A percentile compares a stretch with the other conserved stretches of the same genome.
phyloP scores from a whole-genome alignment of 2,329 filamentous ascomycete species.

The Colletotrichum phormii region DNA sequence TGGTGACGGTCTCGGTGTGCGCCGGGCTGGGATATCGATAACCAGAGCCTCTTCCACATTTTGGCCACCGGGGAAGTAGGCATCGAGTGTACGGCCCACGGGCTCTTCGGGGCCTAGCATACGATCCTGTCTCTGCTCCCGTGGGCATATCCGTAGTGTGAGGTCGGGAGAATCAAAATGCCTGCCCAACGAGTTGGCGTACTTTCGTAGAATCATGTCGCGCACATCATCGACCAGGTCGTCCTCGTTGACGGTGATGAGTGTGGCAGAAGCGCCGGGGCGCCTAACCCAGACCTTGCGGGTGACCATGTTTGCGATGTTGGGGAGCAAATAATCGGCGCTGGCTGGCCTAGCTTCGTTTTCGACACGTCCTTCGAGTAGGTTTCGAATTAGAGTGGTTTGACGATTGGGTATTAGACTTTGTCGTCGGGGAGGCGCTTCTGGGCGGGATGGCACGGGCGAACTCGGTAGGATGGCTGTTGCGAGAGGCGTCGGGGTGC shows the following conservation, averaged over 20 bases:
- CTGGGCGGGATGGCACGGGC: slow-evolving; percentile 37
- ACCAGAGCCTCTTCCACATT: slow-evolving; percentile 88
- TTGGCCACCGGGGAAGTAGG: slow-evolving; percentile 88
- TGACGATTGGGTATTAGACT: slow-evolving; percentile 59
- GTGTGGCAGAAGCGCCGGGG: slow-evolving; percentile 84
- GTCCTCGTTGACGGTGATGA: slow-evolving; percentile 86
- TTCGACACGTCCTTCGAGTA: slow-evolving; percentile 58
- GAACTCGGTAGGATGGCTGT: slow-evolving; percentile 31
- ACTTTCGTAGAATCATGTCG: slow-evolving; percentile 92
- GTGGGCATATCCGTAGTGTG: slow-evolving; percentile 79
- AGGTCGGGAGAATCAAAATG: slow-evolving; percentile 94
- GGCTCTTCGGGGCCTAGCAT: slow-evolving; percentile 87
- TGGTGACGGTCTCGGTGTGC: slow-evolving; percentile 86
- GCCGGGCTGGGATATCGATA: slow-evolving; percentile 84
- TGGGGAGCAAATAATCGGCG: slow-evolving; percentile 49
- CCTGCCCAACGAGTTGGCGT: slow-evolving; percentile 89
- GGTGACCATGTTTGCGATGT: slow-evolving; percentile 66
- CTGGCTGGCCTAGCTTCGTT: slow-evolving; percentile 54
- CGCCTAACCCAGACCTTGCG: slow-evolving; percentile 97
- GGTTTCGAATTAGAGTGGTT: slow-evolving; percentile 61
- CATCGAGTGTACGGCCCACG: slow-evolving; percentile 81
- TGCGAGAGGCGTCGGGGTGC: slow-evolving; percentile 30
- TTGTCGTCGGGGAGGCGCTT: slow-evolving; percentile 51
- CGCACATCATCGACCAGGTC: slow-evolving; percentile 95
- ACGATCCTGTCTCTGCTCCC: slow-evolving; percentile 75